Conservation (phyloP, 1,284 basidiomycete species). For the Paramarasmius palmivorus region DNA sequence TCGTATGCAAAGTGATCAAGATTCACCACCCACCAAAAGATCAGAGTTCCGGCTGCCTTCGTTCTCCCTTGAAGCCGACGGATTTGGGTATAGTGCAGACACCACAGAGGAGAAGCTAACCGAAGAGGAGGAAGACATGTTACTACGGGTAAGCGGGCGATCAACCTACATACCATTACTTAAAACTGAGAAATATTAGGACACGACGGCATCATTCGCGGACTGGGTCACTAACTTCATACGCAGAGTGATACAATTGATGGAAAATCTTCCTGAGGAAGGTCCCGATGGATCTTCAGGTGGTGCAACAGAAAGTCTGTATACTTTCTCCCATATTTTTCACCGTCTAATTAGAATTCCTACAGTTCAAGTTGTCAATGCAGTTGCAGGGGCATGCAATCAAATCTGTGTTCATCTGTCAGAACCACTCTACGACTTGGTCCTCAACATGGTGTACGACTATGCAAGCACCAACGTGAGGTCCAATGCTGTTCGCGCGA, state of each 20-base stretch:
- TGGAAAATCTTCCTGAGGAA: slow-evolving; percentile 89
- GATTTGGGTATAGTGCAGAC: slow-evolving; percentile 31
- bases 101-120: slow-evolving; percentile 39
- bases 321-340: background rate
- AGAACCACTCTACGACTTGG: slow-evolving; percentile 79
- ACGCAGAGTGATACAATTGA: slow-evolving; percentile 77
- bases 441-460: slow-evolving; percentile 80
- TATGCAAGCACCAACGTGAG: slow-evolving; percentile 79
- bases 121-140: slow-evolving; percentile 58
- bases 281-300: slow-evolving; percentile 55
- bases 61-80: slow-evolving; percentile 35
- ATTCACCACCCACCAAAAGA: slow-evolving; percentile 25
- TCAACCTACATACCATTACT: background rate
- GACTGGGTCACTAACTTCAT: slow-evolving; percentile 88
- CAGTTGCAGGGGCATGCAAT: slow-evolving; percentile 66
- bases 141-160: slow-evolving; percentile 41
- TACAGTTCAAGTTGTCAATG: slow-evolving; percentile 67
- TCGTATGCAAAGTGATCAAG: slow-evolving; percentile 22
- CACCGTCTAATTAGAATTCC: background rate
- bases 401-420: slow-evolving; percentile 85
- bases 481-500: slow-evolving; percentile 83
- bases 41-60: slow-evolving; percentile 13
- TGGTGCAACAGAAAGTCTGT: slow-evolving; percentile 61
- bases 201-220: slow-evolving; percentile 64
- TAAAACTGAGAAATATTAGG: slow-evolving; percentile 26